A percentile compares a stretch with the other conserved stretches of the same genome.
Evolutionary conservation across 768 basidiomycete species (phyloP).

Genomic region (Serpula lacrymans): DNA sequence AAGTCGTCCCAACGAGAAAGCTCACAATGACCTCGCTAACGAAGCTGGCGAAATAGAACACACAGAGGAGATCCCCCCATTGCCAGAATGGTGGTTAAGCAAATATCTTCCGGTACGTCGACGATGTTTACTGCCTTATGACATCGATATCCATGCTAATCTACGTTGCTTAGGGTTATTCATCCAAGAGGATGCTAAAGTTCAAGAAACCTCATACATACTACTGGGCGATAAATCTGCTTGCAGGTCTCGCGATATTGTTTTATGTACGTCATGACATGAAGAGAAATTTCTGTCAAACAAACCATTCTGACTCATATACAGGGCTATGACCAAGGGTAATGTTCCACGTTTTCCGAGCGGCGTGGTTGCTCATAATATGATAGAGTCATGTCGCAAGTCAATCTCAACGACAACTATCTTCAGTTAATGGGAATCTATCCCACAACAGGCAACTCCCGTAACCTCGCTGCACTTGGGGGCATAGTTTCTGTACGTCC

Average conservation of each 20-base stretch:
- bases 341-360: not conserved
- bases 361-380: not conserved
- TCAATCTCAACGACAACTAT: slow-evolving; percentile 6
- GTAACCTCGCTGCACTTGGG: slow-evolving; percentile 7
- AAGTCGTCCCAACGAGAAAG: not conserved
- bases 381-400: slow-evolving; percentile 6
- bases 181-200: slow-evolving; percentile 2
- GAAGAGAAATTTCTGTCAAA: not conserved
- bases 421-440: slow-evolving; percentile 5
- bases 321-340: slow-evolving; percentile 7
- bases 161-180: slow-evolving; percentile 4
- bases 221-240: slow-evolving; percentile 7
- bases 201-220: slow-evolving; percentile 1
- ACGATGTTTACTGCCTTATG: not conserved
- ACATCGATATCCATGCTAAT: no score
- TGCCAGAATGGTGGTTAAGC: slow-evolving; percentile 6
- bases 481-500: slow-evolving; percentile 8
- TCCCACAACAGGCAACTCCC: slow-evolving; percentile 5
- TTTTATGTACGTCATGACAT: not conserved
- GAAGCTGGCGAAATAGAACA: not conserved
- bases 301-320: not conserved
- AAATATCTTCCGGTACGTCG: slow-evolving; percentile 5
- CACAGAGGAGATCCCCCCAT: slow-evolving; percentile 1
- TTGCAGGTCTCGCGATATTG: slow-evolving; percentile 6
- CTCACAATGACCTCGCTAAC: not conserved